Percentiles rank a stretch among this genome's conserved stretches.
These are phyloP conservation scores for Fusarium acutatum DNA, from an alignment of 2,329 filamentous ascomycete species.

Conservation along the genomic window DNA sequence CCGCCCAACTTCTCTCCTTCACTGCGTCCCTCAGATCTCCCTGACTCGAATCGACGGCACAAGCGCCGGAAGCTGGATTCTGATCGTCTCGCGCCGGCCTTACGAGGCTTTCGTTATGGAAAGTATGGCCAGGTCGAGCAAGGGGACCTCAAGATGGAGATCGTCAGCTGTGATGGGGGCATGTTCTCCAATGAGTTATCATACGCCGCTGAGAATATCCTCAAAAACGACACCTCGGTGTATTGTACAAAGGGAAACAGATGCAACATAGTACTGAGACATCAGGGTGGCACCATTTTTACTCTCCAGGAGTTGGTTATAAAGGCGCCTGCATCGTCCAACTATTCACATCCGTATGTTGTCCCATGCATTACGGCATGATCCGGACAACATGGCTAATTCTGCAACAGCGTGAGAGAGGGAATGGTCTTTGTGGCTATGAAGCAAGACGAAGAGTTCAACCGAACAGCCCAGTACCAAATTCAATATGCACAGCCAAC, in stretches of 20 bases:
- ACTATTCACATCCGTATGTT: constrained; percentile 87
- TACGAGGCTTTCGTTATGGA: constrained; percentile 78
- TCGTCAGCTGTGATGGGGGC: constrained; percentile 89
- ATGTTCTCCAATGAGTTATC: constrained; percentile 68
- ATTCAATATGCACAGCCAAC: constrained; percentile 65
- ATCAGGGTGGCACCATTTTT: constrained; percentile 83
- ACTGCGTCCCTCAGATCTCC: constrained; percentile 49
- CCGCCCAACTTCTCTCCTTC: constrained; percentile 48
- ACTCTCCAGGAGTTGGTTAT: constrained; percentile 87
- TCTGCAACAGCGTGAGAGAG: constrained; percentile 76
- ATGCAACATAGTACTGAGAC: constrained; percentile 86
- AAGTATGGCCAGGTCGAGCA: constrained; percentile 87
- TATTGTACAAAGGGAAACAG: constrained; percentile 90
- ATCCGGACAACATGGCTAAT: constrained; percentile 22
- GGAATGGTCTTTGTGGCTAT: constrained; percentile 93
- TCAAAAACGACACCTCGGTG: constrained; percentile 82
- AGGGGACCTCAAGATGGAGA: constrained; percentile 83
- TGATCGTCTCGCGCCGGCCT: constrained; percentile 61
- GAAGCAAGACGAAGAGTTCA: constrained; percentile 79
- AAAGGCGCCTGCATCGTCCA: constrained; percentile 76
- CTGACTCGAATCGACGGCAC: constrained; percentile 60
- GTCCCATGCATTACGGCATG: constrained; percentile 7
- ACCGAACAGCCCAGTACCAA: constrained; percentile 77
- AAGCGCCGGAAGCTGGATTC: constrained; percentile 78
- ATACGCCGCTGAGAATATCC: constrained; percentile 81